Base-by-base conservation (phyloP, 208 protist genomes). In the Porcisia deanei region DNA sequence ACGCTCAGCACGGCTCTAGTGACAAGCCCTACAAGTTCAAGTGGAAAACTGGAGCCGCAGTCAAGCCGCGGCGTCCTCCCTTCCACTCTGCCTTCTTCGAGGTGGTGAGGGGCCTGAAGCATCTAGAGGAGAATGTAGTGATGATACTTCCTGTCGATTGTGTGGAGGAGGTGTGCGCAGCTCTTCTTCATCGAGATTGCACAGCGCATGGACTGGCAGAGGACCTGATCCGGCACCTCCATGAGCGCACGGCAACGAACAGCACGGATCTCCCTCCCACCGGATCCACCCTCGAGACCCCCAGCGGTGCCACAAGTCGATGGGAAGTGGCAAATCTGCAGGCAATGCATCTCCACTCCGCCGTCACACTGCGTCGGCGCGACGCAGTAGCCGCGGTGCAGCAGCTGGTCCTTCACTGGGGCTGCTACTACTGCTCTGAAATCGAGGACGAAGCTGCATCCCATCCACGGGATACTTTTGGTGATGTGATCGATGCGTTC, bases 291-390 rank as follows among this genome's bases (percentile, higher is more conserved):
- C n/a, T 22, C 66, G 10, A 57, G 25, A 71, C 47, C 3, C 4
- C 14, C 25, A 71, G 66, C 66, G 45, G 66, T 55, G 66, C 20
- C 20, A 8, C 1, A n/a, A 47, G 61, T 34, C 39, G 61, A 66
- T 66, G 75, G 79, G 78, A 83, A 55, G 86, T 94, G 65, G 69
- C 61, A 39, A 73, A 57, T 53, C 84, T 97, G 66, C 76, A 84
- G 66, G 93, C 93, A 25, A 88, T 86, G 87, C 93, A 96, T 60
- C 82, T 93, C 55, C 93, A 97, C 82, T 93, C 91, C 45, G 71
- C 84, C 54, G 86, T 93, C 22, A 74, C 81, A 41, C 70, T 97
- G 7, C 75, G 71, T 66, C 43, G 47, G 5, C 39, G 34, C n/a
- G 14, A 22, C 1, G 74, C 37, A 7, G 45, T 39, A 18, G 37